Conservation (phyloP, 257 asterid species). For the Cruciata laevipes region DNA sequence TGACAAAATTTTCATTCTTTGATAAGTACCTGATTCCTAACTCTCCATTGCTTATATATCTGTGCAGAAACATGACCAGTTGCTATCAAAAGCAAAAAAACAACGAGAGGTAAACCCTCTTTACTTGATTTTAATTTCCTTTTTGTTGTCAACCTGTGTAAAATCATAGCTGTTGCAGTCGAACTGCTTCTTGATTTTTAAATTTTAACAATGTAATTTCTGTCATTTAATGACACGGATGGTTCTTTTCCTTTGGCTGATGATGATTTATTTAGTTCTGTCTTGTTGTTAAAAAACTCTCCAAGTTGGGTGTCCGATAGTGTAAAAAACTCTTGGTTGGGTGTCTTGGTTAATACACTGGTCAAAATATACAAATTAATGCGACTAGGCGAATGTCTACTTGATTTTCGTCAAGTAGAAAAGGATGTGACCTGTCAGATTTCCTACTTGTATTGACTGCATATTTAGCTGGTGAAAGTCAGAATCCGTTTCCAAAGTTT, state of each 20-base stretch:
- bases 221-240: neutral
- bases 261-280: neutral
- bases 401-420: too few relatives aligned
- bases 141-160: neutral
- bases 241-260: neutral
- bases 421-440: neutral
- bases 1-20: neutral
- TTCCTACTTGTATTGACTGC: neutral
- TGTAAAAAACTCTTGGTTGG: too few relatives aligned
- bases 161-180: neutral
- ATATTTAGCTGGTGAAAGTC: too few relatives aligned
- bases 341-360: too few relatives aligned
- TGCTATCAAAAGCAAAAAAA: constrained; percentile 58
- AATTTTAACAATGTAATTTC: neutral
- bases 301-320: too few relatives aligned
- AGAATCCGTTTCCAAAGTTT: neutral
- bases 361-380: neutral
- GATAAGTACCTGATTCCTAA: constrained; percentile 3
- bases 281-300: too few relatives aligned
- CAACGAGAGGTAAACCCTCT: constrained; percentile 58
- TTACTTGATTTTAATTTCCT: constrained; percentile 2
- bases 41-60: neutral
- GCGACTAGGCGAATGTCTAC: neutral
- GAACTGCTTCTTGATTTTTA: neutral
- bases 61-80: constrained; percentile 65